Evolutionary conservation across 1,284 basidiomycete species (phyloP).

Genomic region (Bjerkandera adusta): DNA sequence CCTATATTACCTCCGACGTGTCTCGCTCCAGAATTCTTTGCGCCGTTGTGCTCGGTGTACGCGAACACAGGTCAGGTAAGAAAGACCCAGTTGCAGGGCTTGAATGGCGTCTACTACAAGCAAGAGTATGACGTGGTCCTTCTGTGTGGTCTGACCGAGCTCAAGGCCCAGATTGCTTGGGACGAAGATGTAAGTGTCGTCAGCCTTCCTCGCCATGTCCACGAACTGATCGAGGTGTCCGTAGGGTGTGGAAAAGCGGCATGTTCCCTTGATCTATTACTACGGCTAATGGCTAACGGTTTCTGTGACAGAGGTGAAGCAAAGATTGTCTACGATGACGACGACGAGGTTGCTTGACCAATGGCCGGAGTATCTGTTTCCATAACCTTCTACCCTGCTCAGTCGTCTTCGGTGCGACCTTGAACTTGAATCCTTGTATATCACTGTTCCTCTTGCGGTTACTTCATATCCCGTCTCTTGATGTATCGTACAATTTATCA

Average conservation of each 20-base stretch:
- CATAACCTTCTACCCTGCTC: too few species aligned
- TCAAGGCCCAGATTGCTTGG: constrained; percentile 46
- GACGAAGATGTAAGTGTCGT: constrained; percentile 30
- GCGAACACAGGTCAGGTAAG: constrained; percentile 38
- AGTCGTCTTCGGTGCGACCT: too few species aligned
- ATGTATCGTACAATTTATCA: too few species aligned
- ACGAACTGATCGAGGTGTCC: neutral
- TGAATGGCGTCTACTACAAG: constrained; percentile 32
- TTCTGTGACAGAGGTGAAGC: constrained; percentile 13
- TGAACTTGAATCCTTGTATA: too few species aligned
- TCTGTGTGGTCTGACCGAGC: constrained; percentile 45
- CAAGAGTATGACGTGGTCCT: constrained; percentile 43
- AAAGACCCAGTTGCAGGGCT: constrained; percentile 12
- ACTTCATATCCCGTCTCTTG: too few species aligned
- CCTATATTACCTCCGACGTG: neutral
- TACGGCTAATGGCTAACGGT: neutral
- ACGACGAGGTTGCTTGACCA: neutral
- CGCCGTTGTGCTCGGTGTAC: constrained; percentile 40
- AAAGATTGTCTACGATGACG: constrained; percentile 15
- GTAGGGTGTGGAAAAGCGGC: constrained; percentile 21
- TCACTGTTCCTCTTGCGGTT: too few species aligned
- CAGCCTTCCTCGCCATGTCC: neutral
- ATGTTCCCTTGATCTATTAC: neutral
- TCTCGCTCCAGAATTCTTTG: constrained; percentile 36
- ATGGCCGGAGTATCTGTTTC: too few species aligned